Evolutionary conservation across 192 early-diverging fungal species (phyloP), one percentile per base, ranked within the genome.

Genomic region (Podila horticola): DNA sequence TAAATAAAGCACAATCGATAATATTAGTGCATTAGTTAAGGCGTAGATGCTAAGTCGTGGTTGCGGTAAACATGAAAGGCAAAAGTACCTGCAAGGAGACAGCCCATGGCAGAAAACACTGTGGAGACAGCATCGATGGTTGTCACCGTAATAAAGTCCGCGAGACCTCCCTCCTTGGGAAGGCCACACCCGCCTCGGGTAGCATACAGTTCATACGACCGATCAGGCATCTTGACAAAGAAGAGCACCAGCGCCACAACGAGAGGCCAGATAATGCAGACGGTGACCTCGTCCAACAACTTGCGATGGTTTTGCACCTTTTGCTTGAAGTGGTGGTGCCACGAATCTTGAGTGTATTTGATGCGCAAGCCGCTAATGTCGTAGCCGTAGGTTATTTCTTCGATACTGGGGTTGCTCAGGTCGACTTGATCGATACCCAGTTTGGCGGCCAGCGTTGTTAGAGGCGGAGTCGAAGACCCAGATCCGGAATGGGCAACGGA

Each of bases 381-480:
- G 60, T 68, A 74, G 19, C 58, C 60, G 31, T 62, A 68, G 15
- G 26, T 38, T 20, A 55, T 59, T 12, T 74, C 66, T 55, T 55
- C 52, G 24, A 17, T 9, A 34, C 49, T 26, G 24, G 41, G 66
- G 10, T 50, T 58, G 24, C 55, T 67, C n/a, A 74, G 7, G 28
- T 74, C 73, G 13, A 66, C 22, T 26, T 30, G 58, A 1, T 50
- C 15, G 22, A 67, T 45, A 20, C 57, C 31, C 3, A 67, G 31
- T 51, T 74, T 74, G 24, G 73, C 34, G 2, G 73, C 73, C 31
- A 74, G 50, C 6, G 65, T 38, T 19, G 65, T 38, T 6, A 58
- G 58, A 28, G 59, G 50, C 22, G 29, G 59, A 17, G 30, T 7
- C 29, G 60, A 50, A 19, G 8, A 2, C 33, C 6, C 50, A 19